Evolutionary conservation across 352 stramenopile species (phyloP).

Genomic region (Phytophthora fragariae): DNA sequence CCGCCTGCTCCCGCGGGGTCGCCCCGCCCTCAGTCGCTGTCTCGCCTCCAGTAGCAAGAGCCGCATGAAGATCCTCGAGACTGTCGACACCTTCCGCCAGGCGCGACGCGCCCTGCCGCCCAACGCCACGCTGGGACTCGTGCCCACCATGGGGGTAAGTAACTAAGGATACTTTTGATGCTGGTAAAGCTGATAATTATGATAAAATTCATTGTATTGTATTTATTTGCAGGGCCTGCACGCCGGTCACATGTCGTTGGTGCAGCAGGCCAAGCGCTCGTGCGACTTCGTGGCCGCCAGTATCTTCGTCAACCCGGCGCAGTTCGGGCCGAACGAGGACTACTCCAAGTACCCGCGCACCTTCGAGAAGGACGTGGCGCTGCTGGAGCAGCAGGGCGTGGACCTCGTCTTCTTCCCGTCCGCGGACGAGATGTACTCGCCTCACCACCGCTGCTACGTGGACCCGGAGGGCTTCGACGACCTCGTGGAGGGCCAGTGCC

Average conservation of each 20-base stretch:
- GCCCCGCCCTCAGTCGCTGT: conserved; percentile 21
- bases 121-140: conserved; percentile 92
- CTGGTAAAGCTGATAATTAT: not conserved
- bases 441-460: conserved; percentile 90
- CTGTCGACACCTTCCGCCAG: conserved; percentile 55
- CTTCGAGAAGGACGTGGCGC: conserved; percentile 93
- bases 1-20: conserved; percentile 18
- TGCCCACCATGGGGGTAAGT: conserved; percentile 98
- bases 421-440: conserved; percentile 89
- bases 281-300: conserved; percentile 96
- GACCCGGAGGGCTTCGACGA: conserved; percentile 95
- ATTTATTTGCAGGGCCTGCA: conserved; percentile 89
- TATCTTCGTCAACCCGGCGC: conserved; percentile 99
- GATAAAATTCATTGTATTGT: not conserved
- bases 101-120: conserved; percentile 56
- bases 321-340: conserved; percentile 99
- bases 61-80: conserved; percentile 66
- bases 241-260: conserved; percentile 94
- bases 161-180: not conserved
- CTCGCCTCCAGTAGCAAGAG: conserved; percentile 19
- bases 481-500: conserved; percentile 91
- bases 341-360: conserved; percentile 98
- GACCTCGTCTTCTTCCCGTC: conserved; percentile 92
- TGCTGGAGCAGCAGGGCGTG: conserved; percentile 89
- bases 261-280: conserved; percentile 84